Base-by-base conservation (phyloP, 176 grass and related monocot species). In the Musa itinerans region DNA sequence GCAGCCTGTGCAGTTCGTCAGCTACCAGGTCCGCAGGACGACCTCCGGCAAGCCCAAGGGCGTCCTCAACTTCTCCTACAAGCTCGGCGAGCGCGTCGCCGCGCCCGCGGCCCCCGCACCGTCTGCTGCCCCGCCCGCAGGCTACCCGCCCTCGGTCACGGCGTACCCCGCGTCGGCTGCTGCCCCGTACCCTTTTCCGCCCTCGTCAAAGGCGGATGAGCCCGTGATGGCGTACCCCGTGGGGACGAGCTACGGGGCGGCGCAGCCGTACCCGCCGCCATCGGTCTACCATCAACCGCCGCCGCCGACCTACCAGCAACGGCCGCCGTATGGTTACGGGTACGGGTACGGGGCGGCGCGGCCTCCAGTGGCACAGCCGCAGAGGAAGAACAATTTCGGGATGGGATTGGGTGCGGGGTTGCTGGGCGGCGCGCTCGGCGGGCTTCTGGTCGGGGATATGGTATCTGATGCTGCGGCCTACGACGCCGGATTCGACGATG, bases 21-120 rank as follows among this genome's bases (percentile, higher is more conserved):
- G 85, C 9, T 90, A 90, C 83, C 78, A 84, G 80, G 77, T 96
- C 26, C 83, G 77, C 57, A 90, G 83, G 86, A 21, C 78, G 48
- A 53, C 77, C 68, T 86, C 85, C 27, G 56, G 34, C 54, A 83
- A 96, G 77, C 57, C 76, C 1, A 78, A 83, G 9, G 89, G 93
- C 56, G 10, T 67, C 67, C 81, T 92, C 79, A 81, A 86, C 76
- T 64, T 92, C 50, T 90, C 93, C 3, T 88, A 85, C 77, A 78
- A 83, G 57, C 85, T 92, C 15, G 77, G 87, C 57, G 83, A 16
- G 68, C 79, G 23, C 78, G 43, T 53, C 63, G 34, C 75, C 50
- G 8, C 51, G 12, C 13, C 51, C 16, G 27, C 34, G 26, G 6
- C n/a, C 48, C 34, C 4, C 1, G n/a, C 26, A 9, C 63, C 9